Conservation (phyloP, 768 basidiomycete species). For the Rhodotorula diobovata region DNA sequence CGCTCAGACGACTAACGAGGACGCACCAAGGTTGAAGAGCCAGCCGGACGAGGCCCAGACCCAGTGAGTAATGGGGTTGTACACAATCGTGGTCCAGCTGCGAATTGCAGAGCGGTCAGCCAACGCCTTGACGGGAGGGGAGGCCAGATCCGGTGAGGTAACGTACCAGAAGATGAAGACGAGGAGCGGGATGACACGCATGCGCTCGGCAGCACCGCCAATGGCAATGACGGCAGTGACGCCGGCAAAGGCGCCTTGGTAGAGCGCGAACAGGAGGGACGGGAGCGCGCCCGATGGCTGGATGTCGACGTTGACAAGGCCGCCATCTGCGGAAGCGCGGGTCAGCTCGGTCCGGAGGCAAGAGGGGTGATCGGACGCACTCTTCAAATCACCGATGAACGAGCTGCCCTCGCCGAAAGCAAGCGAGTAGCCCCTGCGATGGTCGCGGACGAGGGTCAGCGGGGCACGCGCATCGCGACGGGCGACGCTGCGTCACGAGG, state of each 20-base stretch:
- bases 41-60: conserved; percentile 74
- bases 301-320: conserved; percentile 64
- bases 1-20: background rate
- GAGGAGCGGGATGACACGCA: conserved; percentile 63
- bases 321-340: conserved; percentile 50
- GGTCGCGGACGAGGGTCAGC: too few relatives aligned
- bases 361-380: conserved; percentile 42
- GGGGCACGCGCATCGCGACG: too few relatives aligned
- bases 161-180: conserved; percentile 73
- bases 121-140: too few relatives aligned
- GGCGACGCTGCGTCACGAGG: too few relatives aligned
- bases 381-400: conserved; percentile 81
- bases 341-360: too few relatives aligned
- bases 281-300: conserved; percentile 73
- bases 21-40: conserved; percentile 54
- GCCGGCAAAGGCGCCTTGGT: conserved; percentile 44
- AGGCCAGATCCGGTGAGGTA: conserved; percentile 56
- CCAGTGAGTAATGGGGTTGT: conserved; percentile 52
- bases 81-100: conserved; percentile 49
- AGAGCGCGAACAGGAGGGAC: conserved; percentile 74
- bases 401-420: conserved; percentile 57
- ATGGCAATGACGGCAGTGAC: conserved; percentile 54
- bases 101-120: too few relatives aligned
- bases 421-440: conserved; percentile 68
- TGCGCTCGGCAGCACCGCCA: conserved; percentile 72